Conservation (phyloP, 2,329 filamentous ascomycete species). For the Juglanconis oblonga region DNA sequence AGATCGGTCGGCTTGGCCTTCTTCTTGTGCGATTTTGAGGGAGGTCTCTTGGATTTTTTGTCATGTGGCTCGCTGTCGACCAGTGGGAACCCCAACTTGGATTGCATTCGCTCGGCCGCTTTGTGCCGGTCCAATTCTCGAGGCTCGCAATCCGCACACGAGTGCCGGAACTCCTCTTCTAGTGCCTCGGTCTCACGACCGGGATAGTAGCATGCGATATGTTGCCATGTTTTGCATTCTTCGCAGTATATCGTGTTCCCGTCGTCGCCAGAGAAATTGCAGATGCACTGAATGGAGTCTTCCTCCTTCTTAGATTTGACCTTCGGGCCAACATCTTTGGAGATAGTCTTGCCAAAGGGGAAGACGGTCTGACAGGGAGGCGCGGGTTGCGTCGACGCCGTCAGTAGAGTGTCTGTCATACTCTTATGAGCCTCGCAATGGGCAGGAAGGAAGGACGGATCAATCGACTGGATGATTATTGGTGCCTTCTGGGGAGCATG, state of each 20-base stretch:
- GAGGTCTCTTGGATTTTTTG: constrained; percentile 70
- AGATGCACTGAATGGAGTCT: constrained; percentile 96
- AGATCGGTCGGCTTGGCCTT: constrained; percentile 30
- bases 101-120: constrained; percentile 69
- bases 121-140: constrained; percentile 69
- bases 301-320: constrained; percentile 63
- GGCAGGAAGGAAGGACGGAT: constrained; percentile 31
- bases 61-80: constrained; percentile 53
- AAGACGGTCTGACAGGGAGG: constrained; percentile 50
- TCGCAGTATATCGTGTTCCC: constrained; percentile 98
- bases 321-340: constrained; percentile 39
- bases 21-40: constrained; percentile 36
- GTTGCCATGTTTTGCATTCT: constrained; percentile 94
- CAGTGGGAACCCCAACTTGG: constrained; percentile 47
- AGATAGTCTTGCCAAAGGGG: constrained; percentile 36
- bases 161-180: constrained; percentile 69
- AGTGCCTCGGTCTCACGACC: constrained; percentile 69
- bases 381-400: constrained; percentile 54
- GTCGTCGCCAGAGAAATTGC: constrained; percentile 89
- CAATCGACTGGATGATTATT: constrained; percentile 44
- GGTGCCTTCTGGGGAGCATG: constrained; percentile 55
- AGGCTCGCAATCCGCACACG: constrained; percentile 85
- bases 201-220: constrained; percentile 93
- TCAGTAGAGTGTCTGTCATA: constrained; percentile 60
- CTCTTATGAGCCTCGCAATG: constrained; percentile 49